Base-by-base conservation (phyloP, 192 early-diverging fungal genomes). In the Podila epigama region DNA sequence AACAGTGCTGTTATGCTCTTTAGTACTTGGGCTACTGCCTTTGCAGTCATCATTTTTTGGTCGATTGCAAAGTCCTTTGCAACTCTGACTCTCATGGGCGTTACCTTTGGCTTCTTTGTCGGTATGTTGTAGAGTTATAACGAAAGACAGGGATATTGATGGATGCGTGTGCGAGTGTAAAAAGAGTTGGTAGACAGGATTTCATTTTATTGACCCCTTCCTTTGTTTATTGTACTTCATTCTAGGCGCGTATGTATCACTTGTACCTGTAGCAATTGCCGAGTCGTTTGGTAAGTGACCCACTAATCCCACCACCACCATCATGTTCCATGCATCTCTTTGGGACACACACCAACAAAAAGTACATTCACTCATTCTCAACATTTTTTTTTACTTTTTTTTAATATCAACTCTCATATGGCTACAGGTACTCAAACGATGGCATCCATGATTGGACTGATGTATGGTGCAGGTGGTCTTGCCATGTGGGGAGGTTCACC, bases 41-140 rank as follows among this genome's bases (percentile, higher is more conserved):
- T 83, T 12, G 53, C 66, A 0, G 68, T 82, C 36, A 52, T 83
- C 22, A 50, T 88, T 22, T 54, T 87, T 20, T 89, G 87, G 87
- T 69, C 72, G 1, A 79, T 84, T 35, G 79, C 84, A 29, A 79
- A 65, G 41, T 69, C 70, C 12, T 85, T 82, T 32, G 66, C 58
- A 9, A 58, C 69, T 4, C 51, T 89, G 3, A 44, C 71, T 40
- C 50, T 82, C 13, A 84, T 89, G 59, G 70, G 70, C 7, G 36
- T 86, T 22, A 40, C 83, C 15, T 85, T 80, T 66, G 82, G 83
- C 34, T 22, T 66, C 29, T 81, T 72, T 63, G 66, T 40, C 8
- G 87, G 64, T 66, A 66, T n/a, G n/a, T n/a, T n/a, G n/a, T n/a
- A n/a, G n/a, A n/a, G n/a, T n/a, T n/a, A n/a, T n/a, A n/a, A n/a